phyloP scores from a whole-genome alignment of 192 early-diverging fungal species.

The Pilaira anomala region DNA sequence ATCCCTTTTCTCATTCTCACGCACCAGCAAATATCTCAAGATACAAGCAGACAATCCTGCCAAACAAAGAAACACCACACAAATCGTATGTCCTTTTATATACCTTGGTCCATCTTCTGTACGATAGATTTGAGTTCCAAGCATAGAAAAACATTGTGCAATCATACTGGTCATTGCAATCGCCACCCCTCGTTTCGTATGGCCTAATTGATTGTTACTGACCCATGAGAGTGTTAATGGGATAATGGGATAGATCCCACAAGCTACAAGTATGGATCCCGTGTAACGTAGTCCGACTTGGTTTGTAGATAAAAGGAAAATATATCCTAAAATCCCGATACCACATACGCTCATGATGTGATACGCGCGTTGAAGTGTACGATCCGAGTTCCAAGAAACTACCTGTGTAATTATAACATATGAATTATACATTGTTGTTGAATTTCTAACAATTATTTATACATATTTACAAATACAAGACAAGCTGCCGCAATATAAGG shows the following conservation, averaged over 20 bases:
- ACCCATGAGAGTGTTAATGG: conserved; percentile 50
- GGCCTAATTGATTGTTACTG: conserved; percentile 55
- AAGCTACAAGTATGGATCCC: conserved; percentile 31
- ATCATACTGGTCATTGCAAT: conserved; percentile 49
- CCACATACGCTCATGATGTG: conserved; percentile 36
- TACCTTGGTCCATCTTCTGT: conserved; percentile 48
- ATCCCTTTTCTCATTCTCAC: conserved; percentile 35
- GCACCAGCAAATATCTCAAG: conserved; percentile 23
- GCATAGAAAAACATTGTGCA: conserved; percentile 47
- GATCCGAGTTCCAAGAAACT: conserved; percentile 49
- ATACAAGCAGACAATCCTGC: conserved; percentile 18
- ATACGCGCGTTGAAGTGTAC: conserved; percentile 42
- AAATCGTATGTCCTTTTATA: conserved; percentile 41
- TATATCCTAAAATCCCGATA: conserved; percentile 40
- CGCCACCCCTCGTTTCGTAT: conserved; percentile 58
- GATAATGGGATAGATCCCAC: conserved; percentile 44
- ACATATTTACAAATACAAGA: conserved; percentile 32
- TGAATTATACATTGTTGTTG: background rate
- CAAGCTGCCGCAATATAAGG: conserved; percentile 28
- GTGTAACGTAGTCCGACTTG: conserved; percentile 27
- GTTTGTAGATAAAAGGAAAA: conserved; percentile 39
- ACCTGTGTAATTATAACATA: background rate
- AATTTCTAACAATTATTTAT: background rate
- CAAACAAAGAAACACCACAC: conserved; percentile 21
- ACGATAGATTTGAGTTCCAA: conserved; percentile 62